Evolutionary conservation across 2,329 filamentous ascomycete genomes (phyloP).

Genomic region (Neophaeococcomyces aloes): DNA sequence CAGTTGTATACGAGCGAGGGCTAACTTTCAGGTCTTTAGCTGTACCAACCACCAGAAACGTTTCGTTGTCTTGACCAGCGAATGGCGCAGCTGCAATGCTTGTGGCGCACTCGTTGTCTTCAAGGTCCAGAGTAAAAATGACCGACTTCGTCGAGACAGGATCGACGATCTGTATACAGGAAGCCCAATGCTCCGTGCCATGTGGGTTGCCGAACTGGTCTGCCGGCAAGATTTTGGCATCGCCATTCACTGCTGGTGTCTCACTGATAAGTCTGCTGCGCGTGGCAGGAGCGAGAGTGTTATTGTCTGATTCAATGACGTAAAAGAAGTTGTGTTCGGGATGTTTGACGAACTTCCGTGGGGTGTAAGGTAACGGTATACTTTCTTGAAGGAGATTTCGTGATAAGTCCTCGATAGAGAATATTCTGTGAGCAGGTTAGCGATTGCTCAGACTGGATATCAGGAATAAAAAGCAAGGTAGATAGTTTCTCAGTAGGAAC

Average conservation of each 20-base stretch:
- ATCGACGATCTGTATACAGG: conserved; percentile 86
- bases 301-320: conserved; percentile 86
- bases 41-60: conserved; percentile 87
- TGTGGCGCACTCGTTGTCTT: conserved; percentile 83
- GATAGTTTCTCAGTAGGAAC: conserved; percentile 74
- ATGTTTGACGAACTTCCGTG: conserved; percentile 75
- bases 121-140: conserved; percentile 67
- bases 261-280: conserved; percentile 64
- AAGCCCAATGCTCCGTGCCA: conserved; percentile 81
- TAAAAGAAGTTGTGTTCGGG: conserved; percentile 86
- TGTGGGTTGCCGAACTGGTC: conserved; percentile 83
- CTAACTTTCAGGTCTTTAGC: conserved; percentile 78
- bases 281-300: conserved; percentile 72
- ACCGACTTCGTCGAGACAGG: conserved; percentile 64
- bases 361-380: conserved; percentile 80
- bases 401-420: conserved; percentile 75
- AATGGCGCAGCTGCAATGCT: conserved; percentile 79
- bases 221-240: conserved; percentile 58
- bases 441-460: not conserved
- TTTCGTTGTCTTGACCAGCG: conserved; percentile 75
- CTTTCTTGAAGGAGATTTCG: conserved; percentile 80
- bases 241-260: conserved; percentile 59
- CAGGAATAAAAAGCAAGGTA: conserved; percentile 6
- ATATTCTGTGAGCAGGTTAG: conserved; percentile 52
- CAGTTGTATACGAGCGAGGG: conserved; percentile 63